Evolutionary conservation across 176 grass and related monocot genomes (phyloP).

Genomic region (Otatea glauca): DNA sequence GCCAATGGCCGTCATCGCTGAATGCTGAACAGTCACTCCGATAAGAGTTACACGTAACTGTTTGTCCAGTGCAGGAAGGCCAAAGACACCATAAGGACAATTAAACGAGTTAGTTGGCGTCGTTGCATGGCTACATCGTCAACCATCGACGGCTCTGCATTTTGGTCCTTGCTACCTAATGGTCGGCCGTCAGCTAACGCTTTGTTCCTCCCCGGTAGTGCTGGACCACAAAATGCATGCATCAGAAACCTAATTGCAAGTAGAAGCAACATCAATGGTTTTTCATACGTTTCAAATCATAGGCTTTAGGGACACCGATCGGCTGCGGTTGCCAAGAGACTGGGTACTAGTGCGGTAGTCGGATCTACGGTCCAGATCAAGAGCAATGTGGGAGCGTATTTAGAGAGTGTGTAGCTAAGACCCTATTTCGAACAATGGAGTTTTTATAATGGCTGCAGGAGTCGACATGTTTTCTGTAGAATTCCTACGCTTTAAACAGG

Average conservation of each 20-base stretch:
- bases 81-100: background rate
- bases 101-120: background rate
- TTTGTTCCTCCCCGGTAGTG: background rate
- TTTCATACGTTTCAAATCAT: background rate
- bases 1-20: background rate
- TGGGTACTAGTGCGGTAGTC: background rate
- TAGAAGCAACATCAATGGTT: background rate
- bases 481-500: no score
- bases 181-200: background rate
- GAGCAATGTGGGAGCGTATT: background rate
- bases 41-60: background rate
- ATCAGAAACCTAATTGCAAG: conserved; percentile 9
- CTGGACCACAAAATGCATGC: background rate
- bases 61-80: background rate
- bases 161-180: background rate
- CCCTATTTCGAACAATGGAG: no score
- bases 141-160: no score
- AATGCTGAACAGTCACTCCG: background rate
- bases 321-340: background rate
- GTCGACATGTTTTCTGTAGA: no score
- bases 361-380: background rate
- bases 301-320: background rate
- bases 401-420: no score
- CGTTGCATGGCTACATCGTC: background rate
- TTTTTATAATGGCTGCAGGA: no score